phyloP scores from a whole-genome alignment of 148 eudicot species.

The Persicaria tinctoria region DNA sequence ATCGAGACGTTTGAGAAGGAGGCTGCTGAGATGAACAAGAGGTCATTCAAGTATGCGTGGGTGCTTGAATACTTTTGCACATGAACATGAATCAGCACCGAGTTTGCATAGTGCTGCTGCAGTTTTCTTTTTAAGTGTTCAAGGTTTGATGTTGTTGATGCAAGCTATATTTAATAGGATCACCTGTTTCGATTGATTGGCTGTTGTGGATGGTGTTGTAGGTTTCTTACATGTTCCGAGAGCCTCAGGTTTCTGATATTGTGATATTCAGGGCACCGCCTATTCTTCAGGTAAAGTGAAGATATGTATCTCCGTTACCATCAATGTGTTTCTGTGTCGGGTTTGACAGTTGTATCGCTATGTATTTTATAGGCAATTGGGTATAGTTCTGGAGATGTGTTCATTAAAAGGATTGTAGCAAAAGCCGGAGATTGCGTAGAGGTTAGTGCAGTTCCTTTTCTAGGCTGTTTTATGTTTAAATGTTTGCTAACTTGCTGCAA shows the following conservation, averaged over 20 bases:
- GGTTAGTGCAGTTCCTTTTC: slow-evolving; percentile 30
- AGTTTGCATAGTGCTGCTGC: too few relatives aligned
- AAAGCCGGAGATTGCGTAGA: slow-evolving; percentile 73
- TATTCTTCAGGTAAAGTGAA: slow-evolving; percentile 49
- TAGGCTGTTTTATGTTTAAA: too few relatives aligned
- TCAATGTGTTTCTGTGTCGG: neutral
- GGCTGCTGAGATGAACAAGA: too few relatives aligned
- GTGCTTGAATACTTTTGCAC: too few relatives aligned
- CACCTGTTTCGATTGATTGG: neutral
- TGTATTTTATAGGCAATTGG: slow-evolving; percentile 20
- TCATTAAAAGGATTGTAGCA: slow-evolving; percentile 80
- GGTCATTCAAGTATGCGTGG: too few relatives aligned
- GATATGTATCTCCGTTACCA: neutral
- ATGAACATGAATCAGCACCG: too few relatives aligned
- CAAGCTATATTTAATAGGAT: too few relatives aligned
- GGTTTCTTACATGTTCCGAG: slow-evolving; percentile 67
- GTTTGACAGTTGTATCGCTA: neutral
- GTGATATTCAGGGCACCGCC: slow-evolving; percentile 80
- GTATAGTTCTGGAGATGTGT: slow-evolving; percentile 51
- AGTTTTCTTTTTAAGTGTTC: too few relatives aligned
- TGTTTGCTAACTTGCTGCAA: neutral
- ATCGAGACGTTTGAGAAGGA: too few relatives aligned
- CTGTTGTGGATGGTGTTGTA: slow-evolving; percentile 16
- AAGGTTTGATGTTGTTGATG: too few relatives aligned
- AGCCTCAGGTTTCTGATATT: slow-evolving; percentile 75